Conservation (phyloP, 768 basidiomycete genomes). For the Podaxis sp. region DNA sequence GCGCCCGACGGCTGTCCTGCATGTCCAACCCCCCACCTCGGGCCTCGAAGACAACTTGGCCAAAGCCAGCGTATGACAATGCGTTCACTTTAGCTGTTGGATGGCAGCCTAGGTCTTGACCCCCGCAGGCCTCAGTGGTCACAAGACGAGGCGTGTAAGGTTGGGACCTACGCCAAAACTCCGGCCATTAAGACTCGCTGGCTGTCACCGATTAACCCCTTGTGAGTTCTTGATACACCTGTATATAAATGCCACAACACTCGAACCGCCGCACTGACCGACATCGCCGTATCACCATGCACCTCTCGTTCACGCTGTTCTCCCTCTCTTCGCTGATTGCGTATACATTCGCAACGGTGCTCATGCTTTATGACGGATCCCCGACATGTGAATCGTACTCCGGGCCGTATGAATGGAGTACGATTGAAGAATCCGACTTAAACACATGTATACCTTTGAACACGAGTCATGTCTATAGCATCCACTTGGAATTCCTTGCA, state of each 20-base stretch:
- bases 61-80: no score
- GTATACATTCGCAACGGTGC: not conserved
- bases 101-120: no score
- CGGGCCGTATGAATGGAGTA: not conserved
- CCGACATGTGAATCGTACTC: not conserved
- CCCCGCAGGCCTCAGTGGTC: no score
- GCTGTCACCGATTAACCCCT: not conserved
- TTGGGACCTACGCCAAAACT: no score
- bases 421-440: not conserved
- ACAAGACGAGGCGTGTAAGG: no score
- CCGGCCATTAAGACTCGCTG: no score
- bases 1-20: no score
- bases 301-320: not conserved
- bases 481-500: slow-evolving; percentile 6
- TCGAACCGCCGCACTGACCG: not conserved
- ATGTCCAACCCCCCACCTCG: no score
- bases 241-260: not conserved
- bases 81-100: no score
- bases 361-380: slow-evolving; percentile 2
- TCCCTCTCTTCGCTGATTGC: not conserved
- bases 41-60: no score
- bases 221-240: not conserved
- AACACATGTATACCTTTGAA: not conserved
- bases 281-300: not conserved
- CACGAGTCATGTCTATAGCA: not conserved